Evolutionary conservation across 148 eudicot genomes (phyloP), one percentile per base, ranked within the genome.

Genomic region (Rhododendron simsii): DNA sequence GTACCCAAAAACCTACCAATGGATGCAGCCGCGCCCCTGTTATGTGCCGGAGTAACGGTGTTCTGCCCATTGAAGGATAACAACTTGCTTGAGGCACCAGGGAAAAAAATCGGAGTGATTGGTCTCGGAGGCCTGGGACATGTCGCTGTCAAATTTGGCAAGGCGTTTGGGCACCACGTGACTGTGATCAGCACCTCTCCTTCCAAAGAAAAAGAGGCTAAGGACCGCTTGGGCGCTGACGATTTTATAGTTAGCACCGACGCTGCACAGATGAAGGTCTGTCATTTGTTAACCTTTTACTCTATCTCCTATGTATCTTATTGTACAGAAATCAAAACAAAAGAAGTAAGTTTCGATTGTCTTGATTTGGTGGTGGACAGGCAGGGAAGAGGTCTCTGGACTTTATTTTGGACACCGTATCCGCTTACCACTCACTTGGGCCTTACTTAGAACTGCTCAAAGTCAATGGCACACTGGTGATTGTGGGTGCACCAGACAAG

Each of bases 401-500:
- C 75, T 93, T 92, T 81, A 90, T 97, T 80, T 51, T 97, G 89
- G 95, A 95, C 83, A 97, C 99, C 0, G 98, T 97, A 3, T 91
- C 99, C 37, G 99, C 95, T 3, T 75, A 91, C 4, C 99, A 97
- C 88, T 92, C 98, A 0, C 93, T 97, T 83, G 98, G 98, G 53
- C 92, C 96, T 1, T 85, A 81, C 47, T 81, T 97, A 2, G 99
- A 95, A 86, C 88, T 97, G 51, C 90, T 95, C 69, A 95, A 95
- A 90, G 94, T 94, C 28, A 90, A 94, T 15, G 99, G 99, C 30
- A 93, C 96, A 3, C 85, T 97, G 78, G 94, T 89, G 71, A 87
- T 97, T 73, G 98, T 97, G 30, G 98, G 98, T 20, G 98, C 98
- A 9, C 98, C 99, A 0, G 99, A 95, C 81, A 94, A 93, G 95